These are phyloP conservation scores for Sphenostylis stenocarpa DNA, from an alignment of 306 rosid genomes.

Conservation along the genomic window DNA sequence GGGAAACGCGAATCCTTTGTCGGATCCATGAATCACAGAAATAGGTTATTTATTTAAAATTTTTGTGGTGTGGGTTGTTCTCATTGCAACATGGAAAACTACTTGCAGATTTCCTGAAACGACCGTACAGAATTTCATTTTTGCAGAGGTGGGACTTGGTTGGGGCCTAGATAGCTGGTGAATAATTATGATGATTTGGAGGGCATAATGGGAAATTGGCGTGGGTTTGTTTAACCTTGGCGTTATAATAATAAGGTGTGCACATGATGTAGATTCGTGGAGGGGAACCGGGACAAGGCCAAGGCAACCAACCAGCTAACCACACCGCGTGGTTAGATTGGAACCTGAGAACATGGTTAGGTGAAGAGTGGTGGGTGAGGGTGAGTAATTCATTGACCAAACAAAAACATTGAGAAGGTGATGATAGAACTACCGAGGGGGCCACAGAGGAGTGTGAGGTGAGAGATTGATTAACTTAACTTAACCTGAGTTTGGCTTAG, in stretches of 20 bases:
- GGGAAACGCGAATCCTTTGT: neutral
- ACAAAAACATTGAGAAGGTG: constrained; percentile 16
- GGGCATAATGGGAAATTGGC: neutral
- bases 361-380: constrained; percentile 18
- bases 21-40: neutral
- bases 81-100: neutral
- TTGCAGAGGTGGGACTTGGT: neutral
- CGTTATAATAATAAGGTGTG: neutral
- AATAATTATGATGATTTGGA: neutral
- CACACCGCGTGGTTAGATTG: constrained; percentile 27
- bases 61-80: neutral
- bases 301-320: constrained; percentile 6
- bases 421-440: constrained; percentile 36
- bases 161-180: neutral
- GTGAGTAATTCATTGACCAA: constrained; percentile 28
- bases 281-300: constrained; percentile 40
- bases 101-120: neutral
- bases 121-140: neutral
- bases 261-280: constrained; percentile 36
- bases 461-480: neutral
- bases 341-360: constrained; percentile 30
- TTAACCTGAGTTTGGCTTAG: neutral
- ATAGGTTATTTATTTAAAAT: too few species aligned
- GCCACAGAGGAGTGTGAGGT: constrained; percentile 4
- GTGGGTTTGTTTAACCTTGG: too few species aligned